These are phyloP conservation scores for Termitomyces sp. DNA, from an alignment of 1,284 basidiomycete genomes.

Conservation along the genomic window DNA sequence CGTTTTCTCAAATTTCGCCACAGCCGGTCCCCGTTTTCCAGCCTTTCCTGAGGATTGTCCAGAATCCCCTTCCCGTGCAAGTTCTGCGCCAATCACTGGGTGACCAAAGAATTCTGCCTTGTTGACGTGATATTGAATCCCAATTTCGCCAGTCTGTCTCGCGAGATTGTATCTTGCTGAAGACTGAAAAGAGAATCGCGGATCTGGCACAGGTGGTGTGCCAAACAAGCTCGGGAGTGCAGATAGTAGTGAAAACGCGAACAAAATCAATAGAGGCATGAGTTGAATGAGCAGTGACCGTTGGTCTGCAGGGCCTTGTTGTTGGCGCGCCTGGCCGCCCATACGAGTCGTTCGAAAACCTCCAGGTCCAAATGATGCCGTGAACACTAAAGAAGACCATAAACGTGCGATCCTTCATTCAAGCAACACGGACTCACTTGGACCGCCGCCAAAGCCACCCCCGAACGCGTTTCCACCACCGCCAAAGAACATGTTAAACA, in stretches of 20 bases:
- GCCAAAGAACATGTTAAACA: slow-evolving; percentile 99
- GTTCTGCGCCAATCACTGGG: slow-evolving; percentile 67
- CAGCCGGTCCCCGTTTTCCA: slow-evolving; percentile 33
- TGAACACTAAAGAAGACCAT: slow-evolving; percentile 50
- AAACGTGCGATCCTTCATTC: neutral
- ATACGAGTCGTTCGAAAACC: slow-evolving; percentile 70
- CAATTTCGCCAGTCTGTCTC: slow-evolving; percentile 63
- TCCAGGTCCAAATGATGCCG: slow-evolving; percentile 69
- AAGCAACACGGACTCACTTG: slow-evolving; percentile 34
- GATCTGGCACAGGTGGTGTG: slow-evolving; percentile 68
- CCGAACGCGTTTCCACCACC: slow-evolving; percentile 52
- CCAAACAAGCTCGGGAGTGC: slow-evolving; percentile 78
- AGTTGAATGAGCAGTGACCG: slow-evolving; percentile 79
- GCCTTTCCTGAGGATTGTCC: slow-evolving; percentile 17
- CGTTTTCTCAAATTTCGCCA: slow-evolving; percentile 56
- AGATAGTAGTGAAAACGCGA: slow-evolving; percentile 81
- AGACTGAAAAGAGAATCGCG: slow-evolving; percentile 70
- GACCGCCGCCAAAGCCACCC: slow-evolving; percentile 47
- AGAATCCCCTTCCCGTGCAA: slow-evolving; percentile 44
- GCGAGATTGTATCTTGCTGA: slow-evolving; percentile 56
- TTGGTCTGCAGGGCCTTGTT: slow-evolving; percentile 39
- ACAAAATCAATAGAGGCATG: slow-evolving; percentile 80
- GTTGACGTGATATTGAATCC: slow-evolving; percentile 86
- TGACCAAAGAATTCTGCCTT: slow-evolving; percentile 73
- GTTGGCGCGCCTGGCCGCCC: slow-evolving; percentile 32